phyloP scores from a whole-genome alignment of 345 rosid genomes.

The Iberis pinnata region DNA sequence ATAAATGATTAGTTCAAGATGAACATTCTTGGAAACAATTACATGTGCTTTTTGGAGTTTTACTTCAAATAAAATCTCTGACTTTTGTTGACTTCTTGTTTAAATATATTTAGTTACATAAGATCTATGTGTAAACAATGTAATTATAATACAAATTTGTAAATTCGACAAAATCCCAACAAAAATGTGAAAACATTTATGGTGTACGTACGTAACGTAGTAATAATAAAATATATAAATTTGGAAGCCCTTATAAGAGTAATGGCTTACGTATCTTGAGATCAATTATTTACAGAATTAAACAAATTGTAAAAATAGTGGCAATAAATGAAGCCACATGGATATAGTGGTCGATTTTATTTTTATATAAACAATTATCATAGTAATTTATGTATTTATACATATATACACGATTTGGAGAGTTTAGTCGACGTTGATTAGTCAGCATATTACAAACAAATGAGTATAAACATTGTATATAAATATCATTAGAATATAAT shows the following conservation, averaged over 20 bases:
- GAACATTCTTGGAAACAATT: slow-evolving; percentile 31
- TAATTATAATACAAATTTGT: too few relatives aligned
- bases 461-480: too few relatives aligned
- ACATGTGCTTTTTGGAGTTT: slow-evolving; percentile 21
- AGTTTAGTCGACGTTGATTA: too few relatives aligned
- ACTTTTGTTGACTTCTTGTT: slow-evolving; percentile 16
- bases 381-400: too few relatives aligned
- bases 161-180: slow-evolving; percentile 15
- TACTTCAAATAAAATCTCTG: slow-evolving; percentile 9
- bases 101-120: too few relatives aligned
- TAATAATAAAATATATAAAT: not conserved
- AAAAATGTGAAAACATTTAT: slow-evolving; percentile 25
- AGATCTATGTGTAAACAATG: too few relatives aligned
- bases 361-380: not conserved
- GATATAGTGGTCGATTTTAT: slow-evolving; percentile 20
- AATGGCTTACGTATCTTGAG: slow-evolving; percentile 30
- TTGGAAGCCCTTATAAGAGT: slow-evolving; percentile 4
- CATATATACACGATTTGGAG: too few relatives aligned
- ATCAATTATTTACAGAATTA: slow-evolving; percentile 18
- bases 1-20: slow-evolving; percentile 15
- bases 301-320: slow-evolving; percentile 11
- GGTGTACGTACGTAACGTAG: slow-evolving; percentile 16
- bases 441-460: too few relatives aligned
- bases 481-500: too few relatives aligned
- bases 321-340: slow-evolving; percentile 47